phyloP scores from a whole-genome alignment of 2,329 filamentous ascomycete genomes.

The Xylariaceae sp. region DNA sequence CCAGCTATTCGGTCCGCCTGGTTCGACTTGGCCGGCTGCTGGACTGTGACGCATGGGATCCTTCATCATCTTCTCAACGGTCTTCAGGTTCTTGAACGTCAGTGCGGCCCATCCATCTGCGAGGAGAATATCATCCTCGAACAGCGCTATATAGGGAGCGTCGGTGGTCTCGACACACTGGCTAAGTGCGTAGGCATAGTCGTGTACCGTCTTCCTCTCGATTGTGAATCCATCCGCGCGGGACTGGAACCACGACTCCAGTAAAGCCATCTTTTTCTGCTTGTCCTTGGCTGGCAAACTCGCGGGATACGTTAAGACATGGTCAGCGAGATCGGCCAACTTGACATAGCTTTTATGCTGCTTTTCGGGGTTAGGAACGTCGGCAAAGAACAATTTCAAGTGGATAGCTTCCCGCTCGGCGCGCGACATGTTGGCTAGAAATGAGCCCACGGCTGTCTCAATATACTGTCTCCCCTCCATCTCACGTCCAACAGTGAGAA shows the following conservation, averaged over 20 bases:
- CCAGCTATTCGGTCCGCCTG: conserved; percentile 30
- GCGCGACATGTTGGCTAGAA: conserved; percentile 30
- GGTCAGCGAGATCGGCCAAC: conserved; percentile 27
- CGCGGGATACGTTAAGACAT: conserved; percentile 27
- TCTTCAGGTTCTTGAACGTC: conserved; percentile 26
- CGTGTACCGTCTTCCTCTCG: conserved; percentile 30
- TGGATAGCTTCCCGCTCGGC: conserved; percentile 27
- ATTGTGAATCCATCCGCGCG: conserved; percentile 22
- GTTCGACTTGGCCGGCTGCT: conserved; percentile 20
- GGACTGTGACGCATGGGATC: conserved; percentile 25
- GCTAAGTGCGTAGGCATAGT: conserved; percentile 30
- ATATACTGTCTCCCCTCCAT: conserved; percentile 30
- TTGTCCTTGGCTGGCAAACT: conserved; percentile 20
- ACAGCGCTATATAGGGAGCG: conserved; percentile 30
- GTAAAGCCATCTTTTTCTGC: conserved; percentile 21
- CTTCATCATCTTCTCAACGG: conserved; percentile 29
- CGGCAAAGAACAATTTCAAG: conserved; percentile 32
- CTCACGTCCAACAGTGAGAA: conserved; percentile 28
- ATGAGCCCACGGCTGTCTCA: conserved; percentile 31
- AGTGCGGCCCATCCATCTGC: conserved; percentile 31
- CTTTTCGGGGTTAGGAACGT: conserved; percentile 26
- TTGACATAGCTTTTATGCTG: conserved; percentile 27
- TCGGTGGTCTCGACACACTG: conserved; percentile 27
- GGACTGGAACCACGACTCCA: conserved; percentile 22
- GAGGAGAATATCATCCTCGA: conserved; percentile 32